Percentiles rank a stretch among this genome's conserved stretches.
Conservation (phyloP, 805 yeast genomes). For the Kuraishia ogatae region DNA sequence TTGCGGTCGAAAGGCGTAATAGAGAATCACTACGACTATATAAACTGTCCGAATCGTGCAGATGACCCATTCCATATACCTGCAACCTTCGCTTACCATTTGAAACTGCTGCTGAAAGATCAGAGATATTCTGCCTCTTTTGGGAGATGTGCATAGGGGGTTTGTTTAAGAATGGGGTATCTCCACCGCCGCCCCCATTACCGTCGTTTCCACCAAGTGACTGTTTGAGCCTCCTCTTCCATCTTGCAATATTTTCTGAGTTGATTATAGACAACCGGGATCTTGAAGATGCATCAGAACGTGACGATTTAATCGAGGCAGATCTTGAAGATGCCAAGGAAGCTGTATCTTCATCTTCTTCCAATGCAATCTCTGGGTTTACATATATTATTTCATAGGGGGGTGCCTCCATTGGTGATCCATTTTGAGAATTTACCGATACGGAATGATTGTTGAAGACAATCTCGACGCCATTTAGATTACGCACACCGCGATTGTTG, state of each 20-base stretch:
- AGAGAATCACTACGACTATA: not conserved
- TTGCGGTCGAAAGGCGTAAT: not conserved
- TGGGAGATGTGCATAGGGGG: not conserved
- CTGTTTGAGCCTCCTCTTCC: conserved; percentile 2
- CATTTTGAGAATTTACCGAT: no score
- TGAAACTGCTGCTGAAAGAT: not conserved
- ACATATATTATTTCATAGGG: not conserved
- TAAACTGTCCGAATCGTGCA: not conserved
- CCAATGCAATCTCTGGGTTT: not conserved
- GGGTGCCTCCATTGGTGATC: not conserved
- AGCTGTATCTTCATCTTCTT: not conserved
- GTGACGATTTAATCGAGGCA: not conserved
- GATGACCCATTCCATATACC: not conserved
- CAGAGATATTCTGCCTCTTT: not conserved
- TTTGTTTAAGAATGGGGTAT: not conserved
- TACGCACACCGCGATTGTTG: not conserved
- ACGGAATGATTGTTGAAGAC: not conserved
- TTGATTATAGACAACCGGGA: not conserved
- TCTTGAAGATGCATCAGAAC: not conserved
- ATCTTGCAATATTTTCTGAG: not conserved
- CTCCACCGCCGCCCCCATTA: not conserved
- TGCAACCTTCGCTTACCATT: not conserved
- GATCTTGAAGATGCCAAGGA: not conserved
- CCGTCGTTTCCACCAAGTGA: not conserved
- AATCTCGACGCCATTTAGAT: not conserved